Percentiles rank a stretch among this genome's conserved stretches.
Conservation (phyloP, 2,329 filamentous ascomycete genomes). For the Pestalotiopsis sp. region DNA sequence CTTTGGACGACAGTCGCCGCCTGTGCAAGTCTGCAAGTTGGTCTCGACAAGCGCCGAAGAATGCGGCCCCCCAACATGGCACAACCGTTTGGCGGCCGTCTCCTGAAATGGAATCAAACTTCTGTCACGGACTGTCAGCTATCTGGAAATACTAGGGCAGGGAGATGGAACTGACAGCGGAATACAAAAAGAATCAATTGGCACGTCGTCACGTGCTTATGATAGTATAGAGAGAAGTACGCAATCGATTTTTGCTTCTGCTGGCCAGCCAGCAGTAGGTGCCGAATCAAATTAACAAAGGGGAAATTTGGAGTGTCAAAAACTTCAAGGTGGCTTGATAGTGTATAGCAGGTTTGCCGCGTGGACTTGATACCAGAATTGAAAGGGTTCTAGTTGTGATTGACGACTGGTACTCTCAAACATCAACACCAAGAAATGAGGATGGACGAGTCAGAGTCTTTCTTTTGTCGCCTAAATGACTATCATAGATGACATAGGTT, state of each 20-base stretch:
- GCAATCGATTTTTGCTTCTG: background rate
- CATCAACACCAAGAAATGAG: background rate
- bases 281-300: too few relatives aligned
- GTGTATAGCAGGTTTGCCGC: too few relatives aligned
- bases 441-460: background rate
- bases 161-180: background rate
- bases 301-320: too few relatives aligned
- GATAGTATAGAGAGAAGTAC: background rate
- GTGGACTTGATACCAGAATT: too few relatives aligned
- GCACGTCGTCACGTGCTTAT: background rate
- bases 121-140: background rate
- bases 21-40: slow-evolving; percentile 13
- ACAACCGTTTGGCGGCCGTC: slow-evolving; percentile 4
- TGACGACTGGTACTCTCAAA: too few relatives aligned
- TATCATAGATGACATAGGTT: background rate
- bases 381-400: too few relatives aligned
- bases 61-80: slow-evolving; percentile 28
- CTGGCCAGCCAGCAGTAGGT: too few relatives aligned
- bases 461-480: background rate
- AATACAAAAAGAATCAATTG: background rate
- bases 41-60: slow-evolving; percentile 22
- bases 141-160: background rate
- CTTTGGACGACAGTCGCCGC: slow-evolving; percentile 3
- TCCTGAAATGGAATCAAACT: background rate
- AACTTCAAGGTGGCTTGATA: too few relatives aligned